Percentiles rank a stretch among this genome's conserved stretches.
Conservation (phyloP, 2,329 filamentous ascomycete species). For the Colletotrichum tropicicola region DNA sequence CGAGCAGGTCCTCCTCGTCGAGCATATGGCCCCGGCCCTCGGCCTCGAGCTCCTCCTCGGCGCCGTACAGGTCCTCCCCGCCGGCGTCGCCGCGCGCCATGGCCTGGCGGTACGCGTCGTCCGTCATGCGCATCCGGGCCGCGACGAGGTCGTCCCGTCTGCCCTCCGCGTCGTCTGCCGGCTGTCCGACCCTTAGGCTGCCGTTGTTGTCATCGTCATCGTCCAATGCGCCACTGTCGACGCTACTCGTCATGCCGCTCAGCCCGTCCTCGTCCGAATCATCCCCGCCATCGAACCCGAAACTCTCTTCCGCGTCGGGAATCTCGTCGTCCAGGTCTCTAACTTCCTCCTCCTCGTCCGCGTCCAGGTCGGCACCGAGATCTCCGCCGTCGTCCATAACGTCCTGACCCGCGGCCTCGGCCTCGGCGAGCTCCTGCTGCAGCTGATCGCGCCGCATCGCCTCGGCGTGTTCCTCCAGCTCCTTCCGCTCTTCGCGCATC, state of each 20-base stretch:
- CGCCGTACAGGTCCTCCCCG: conserved; percentile 60
- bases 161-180: conserved; percentile 44
- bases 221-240: conserved; percentile 32
- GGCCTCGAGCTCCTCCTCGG: conserved; percentile 63
- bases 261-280: conserved; percentile 49
- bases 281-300: conserved; percentile 47
- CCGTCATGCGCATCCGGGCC: conserved; percentile 61
- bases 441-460: conserved; percentile 75
- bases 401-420: conserved; percentile 55
- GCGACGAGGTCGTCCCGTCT: conserved; percentile 56
- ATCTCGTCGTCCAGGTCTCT: conserved; percentile 78
- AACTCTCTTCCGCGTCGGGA: conserved; percentile 70
- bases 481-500: conserved; percentile 86
- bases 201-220: conserved; percentile 52
- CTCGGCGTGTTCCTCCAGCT: conserved; percentile 86
- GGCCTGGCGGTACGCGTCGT: conserved; percentile 70
- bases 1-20: conserved; percentile 67
- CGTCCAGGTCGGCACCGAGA: conserved; percentile 47
- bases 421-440: conserved; percentile 78
- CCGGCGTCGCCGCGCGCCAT: conserved; percentile 60
- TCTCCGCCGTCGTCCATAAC: conserved; percentile 55
- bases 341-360: conserved; percentile 54
- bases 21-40: conserved; percentile 67
- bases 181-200: neutral
- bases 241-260: conserved; percentile 12